phyloP scores from a whole-genome alignment of 345 rosid species.

The Geranium rotundifolium region DNA sequence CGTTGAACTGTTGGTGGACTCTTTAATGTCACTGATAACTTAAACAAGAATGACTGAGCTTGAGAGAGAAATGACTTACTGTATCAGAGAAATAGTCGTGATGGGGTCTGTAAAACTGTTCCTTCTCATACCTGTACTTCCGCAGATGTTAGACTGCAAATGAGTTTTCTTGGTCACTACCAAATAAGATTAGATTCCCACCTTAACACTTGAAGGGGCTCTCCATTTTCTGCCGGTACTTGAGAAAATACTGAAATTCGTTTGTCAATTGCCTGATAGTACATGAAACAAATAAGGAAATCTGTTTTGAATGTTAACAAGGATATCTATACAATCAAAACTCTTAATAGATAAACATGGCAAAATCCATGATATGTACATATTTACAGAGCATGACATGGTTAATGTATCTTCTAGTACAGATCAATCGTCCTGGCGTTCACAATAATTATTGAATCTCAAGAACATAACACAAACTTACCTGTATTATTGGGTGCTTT shows the following conservation, averaged over 20 bases:
- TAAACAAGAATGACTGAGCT: not conserved
- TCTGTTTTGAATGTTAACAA: not conserved
- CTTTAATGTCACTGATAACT: not conserved
- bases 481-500: slow-evolving; percentile 75
- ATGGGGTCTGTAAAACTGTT: slow-evolving; percentile 86
- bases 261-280: slow-evolving; percentile 72
- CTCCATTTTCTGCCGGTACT: slow-evolving; percentile 84
- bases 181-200: slow-evolving; percentile 23
- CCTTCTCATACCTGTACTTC: slow-evolving; percentile 87
- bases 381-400: too few relatives aligned
- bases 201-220: slow-evolving; percentile 91
- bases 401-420: too few relatives aligned
- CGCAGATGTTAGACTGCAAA: slow-evolving; percentile 48
- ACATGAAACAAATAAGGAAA: slow-evolving; percentile 6
- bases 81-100: slow-evolving; percentile 88
- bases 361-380: too few relatives aligned
- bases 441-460: too few relatives aligned
- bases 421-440: too few relatives aligned
- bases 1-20: slow-evolving; percentile 43
- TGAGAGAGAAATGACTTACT: slow-evolving; percentile 58
- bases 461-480: slow-evolving; percentile 10
- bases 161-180: slow-evolving; percentile 15
- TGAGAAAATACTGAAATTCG: slow-evolving; percentile 88
- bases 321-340: too few relatives aligned
- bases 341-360: too few relatives aligned